These are phyloP conservation scores for Chaetoceros tenuissimus DNA, from an alignment of 108 stramenopile genomes.

Conservation along the genomic window DNA sequence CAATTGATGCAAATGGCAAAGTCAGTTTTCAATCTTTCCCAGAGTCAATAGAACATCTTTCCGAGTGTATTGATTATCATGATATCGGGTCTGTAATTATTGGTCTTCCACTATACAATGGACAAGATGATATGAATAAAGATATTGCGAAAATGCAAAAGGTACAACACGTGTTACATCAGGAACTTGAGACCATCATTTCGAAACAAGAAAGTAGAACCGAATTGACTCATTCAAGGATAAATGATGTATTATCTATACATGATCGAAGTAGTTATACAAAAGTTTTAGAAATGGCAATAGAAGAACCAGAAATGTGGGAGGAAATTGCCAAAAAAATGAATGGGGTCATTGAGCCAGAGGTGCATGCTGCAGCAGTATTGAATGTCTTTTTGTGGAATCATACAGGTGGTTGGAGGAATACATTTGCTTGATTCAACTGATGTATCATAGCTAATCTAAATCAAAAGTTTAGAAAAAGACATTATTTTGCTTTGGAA, in stretches of 20 bases:
- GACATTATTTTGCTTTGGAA: too few species aligned
- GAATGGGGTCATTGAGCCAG: background rate
- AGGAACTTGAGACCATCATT: background rate
- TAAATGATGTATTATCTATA: too few species aligned
- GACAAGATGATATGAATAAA: background rate
- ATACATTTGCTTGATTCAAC: background rate
- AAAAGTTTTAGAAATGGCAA: background rate
- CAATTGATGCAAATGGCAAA: background rate
- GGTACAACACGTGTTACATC: background rate
- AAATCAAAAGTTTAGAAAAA: too few species aligned
- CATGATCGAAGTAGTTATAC: background rate
- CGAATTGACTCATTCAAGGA: background rate
- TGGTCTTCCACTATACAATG: background rate
- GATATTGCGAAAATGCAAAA: background rate
- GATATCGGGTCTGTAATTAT: background rate
- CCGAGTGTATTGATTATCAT: background rate
- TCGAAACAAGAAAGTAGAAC: background rate
- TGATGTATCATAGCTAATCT: too few species aligned
- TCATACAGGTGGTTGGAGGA: background rate
- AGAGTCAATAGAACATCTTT: background rate
- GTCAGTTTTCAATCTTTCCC: background rate
- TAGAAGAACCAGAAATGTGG: background rate
- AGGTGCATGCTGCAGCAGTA: background rate
- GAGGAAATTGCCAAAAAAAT: background rate
- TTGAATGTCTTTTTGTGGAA: background rate